phyloP scores from a whole-genome alignment of 129 eudicot species.

The Flaveria trinervia region DNA sequence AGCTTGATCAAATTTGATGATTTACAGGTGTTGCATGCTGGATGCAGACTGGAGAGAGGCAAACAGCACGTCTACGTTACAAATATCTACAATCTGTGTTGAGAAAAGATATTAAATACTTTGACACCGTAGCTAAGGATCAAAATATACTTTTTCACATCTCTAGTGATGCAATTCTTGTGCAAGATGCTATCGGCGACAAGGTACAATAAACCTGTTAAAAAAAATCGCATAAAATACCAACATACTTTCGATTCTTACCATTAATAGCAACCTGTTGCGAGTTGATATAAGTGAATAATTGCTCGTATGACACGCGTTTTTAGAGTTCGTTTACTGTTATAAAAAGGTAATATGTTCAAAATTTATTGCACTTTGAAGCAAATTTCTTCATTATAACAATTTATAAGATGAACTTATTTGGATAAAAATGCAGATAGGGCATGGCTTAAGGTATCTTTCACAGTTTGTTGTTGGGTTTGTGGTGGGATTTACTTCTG shows the following conservation, averaged over 20 bases:
- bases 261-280: neutral
- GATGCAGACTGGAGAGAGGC: constrained; percentile 88
- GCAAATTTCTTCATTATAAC: no score
- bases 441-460: constrained; percentile 69
- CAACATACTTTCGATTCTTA: neutral
- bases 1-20: constrained; percentile 4
- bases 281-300: neutral
- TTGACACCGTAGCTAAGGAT: constrained; percentile 70
- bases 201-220: constrained; percentile 47
- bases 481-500: constrained; percentile 62
- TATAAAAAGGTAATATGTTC: neutral
- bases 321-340: no score
- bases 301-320: neutral
- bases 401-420: neutral
- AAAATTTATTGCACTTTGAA: no score
- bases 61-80: constrained; percentile 66
- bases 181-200: constrained; percentile 91
- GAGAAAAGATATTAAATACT: constrained; percentile 62
- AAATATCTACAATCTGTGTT: constrained; percentile 67
- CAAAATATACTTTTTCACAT: constrained; percentile 60
- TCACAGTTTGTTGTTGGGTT: constrained; percentile 73
- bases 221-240: neutral
- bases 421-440: constrained; percentile 55
- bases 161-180: constrained; percentile 77
- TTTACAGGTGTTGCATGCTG: constrained; percentile 88